phyloP scores from a whole-genome alignment of 129 eudicot species.

The Deinandra increscens region DNA sequence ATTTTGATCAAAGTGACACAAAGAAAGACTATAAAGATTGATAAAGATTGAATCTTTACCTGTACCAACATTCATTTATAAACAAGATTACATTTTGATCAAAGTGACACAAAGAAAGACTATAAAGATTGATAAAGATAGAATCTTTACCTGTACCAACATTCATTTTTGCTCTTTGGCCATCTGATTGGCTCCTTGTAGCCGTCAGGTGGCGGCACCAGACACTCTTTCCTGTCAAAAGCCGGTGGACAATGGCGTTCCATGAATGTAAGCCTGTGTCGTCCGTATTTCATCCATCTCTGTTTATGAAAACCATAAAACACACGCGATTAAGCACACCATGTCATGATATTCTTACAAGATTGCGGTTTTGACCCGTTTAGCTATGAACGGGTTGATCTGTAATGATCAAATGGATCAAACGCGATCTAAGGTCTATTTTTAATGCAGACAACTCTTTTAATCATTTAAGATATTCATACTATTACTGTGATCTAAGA shows the following conservation, averaged over 20 bases:
- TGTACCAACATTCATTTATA: conserved; percentile 98
- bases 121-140: not conserved
- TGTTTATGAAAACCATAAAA: conserved; percentile 30
- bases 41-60: conserved; percentile 48
- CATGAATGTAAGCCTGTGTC: conserved; percentile 83
- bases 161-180: conserved; percentile 95
- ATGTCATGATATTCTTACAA: not conserved
- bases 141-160: conserved; percentile 96
- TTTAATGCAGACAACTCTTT: not conserved
- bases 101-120: not conserved
- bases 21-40: not conserved
- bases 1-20: not conserved
- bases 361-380: not conserved
- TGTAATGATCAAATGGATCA: not conserved
- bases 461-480: not conserved
- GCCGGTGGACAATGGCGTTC: conserved; percentile 96
- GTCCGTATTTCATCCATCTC: conserved; percentile 92
- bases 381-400: conserved; percentile 6
- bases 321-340: not conserved
- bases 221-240: conserved; percentile 87
- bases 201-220: conserved; percentile 95
- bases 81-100: not conserved
- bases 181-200: conserved; percentile 91
- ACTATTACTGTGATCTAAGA: not conserved
- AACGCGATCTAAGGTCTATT: not conserved